Base-by-base conservation (phyloP, 768 basidiomycete genomes). In the Postia placenta region DNA sequence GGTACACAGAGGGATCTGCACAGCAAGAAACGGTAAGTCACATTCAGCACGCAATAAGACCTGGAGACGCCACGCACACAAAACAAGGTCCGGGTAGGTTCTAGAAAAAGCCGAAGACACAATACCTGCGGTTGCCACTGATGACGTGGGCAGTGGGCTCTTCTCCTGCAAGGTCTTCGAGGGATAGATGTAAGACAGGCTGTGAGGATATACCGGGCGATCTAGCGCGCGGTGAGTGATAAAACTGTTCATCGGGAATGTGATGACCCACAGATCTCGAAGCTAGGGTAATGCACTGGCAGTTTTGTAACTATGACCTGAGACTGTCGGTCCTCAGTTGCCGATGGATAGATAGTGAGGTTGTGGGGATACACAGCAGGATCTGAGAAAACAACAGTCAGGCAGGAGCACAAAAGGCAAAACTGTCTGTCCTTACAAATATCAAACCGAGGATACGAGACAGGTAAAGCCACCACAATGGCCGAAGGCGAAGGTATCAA, bases 191-290 rank as follows among this genome's bases (percentile, higher is more conserved):
- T 30, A 7, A 4, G 19, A 19, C 17, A 50, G 43, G 26, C 33
- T 50, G 42, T 45, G 35, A 19, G 42, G 49, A 19, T 42, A 23
- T 14, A 42, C 46, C n/a, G 46, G 22, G 12, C 20, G 46, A 15
- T 47, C 46, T 33, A 33, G 9, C 7, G 30, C 30, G 30, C 30
- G 30, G 30, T 7, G 30, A 33, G 15, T 33, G 9, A 15, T 15
- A 7, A 7, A 7, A 33, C 30, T 7, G 30, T 33, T 33, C 9
- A 33, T 33, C 7, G 15, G 15, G 9, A 33, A 15, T 15, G 15
- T 15, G 9, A 33, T 15, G 30, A 33, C 30, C 15, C 15, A 33
- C 30, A 33, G 9, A 33, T 7, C 7, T 33, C 30, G 30, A 33
- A 33, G 15, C 15, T 7, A 33, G 30, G 30, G 15, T 33, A 33